phyloP scores from a whole-genome alignment of 306 rosid species.

The Cajanus cajan region DNA sequence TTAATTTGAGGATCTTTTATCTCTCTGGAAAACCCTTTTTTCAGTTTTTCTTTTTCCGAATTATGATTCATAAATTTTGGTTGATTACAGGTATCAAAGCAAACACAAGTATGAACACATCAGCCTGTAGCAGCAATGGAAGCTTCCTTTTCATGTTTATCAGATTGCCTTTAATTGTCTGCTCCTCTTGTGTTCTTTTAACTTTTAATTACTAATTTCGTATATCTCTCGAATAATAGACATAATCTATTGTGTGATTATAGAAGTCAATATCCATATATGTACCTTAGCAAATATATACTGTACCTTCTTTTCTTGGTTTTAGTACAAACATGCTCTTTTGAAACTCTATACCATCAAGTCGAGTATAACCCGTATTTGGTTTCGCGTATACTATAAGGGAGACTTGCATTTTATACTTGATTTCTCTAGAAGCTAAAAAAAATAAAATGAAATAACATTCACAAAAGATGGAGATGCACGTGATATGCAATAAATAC shows the following conservation, averaged over 20 bases:
- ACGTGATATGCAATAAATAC: not conserved
- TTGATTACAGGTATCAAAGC: constrained; percentile 52
- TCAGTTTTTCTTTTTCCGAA: not conserved
- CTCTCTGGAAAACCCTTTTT: not conserved
- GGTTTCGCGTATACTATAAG: not conserved
- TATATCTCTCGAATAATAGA: constrained; percentile 14
- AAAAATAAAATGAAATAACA: too few species aligned
- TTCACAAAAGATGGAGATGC: too few species aligned
- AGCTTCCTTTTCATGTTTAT: constrained; percentile 28
- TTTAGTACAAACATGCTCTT: not conserved
- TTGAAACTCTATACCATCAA: not conserved
- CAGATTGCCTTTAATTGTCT: not conserved
- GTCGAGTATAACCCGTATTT: not conserved
- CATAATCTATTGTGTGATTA: constrained; percentile 26
- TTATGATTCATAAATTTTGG: not conserved
- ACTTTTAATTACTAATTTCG: not conserved
- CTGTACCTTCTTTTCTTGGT: not conserved
- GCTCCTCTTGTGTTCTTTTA: not conserved
- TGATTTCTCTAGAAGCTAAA: not conserved
- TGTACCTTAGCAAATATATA: constrained; percentile 19
- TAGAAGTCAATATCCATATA: constrained; percentile 21
- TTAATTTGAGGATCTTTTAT: not conserved
- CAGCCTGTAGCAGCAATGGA: constrained; percentile 27
- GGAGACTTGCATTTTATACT: not conserved
- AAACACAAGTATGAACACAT: constrained; percentile 28